Conservation (phyloP, 208 protist species). For the Acanthamoeba culbertsoni region DNA sequence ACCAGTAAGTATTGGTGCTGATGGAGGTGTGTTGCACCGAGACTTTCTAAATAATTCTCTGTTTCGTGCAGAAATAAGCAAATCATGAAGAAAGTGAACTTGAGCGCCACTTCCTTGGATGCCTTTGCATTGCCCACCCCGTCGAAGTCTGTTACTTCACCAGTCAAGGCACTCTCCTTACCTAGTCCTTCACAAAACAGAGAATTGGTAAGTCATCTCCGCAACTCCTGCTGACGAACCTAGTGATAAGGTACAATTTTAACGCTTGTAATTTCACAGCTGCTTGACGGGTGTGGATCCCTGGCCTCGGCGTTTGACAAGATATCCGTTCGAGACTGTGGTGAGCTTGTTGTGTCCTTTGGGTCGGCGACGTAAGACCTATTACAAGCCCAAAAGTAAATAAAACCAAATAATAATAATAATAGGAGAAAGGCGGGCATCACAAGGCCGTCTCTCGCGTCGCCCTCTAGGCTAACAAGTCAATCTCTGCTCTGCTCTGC, state of each 20-base stretch:
- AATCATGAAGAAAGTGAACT: not conserved
- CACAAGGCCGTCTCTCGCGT: no score
- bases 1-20: not conserved
- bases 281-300: not conserved
- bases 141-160: not conserved
- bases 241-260: not conserved
- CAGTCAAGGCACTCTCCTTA: not conserved
- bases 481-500: no score
- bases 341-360: not conserved
- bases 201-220: not conserved
- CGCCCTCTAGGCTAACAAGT: no score
- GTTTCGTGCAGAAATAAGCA: not conserved
- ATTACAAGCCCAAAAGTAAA: no score
- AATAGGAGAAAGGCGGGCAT: no score
- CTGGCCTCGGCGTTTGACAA: conserved; percentile 13
- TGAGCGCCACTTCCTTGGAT: not conserved
- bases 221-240: not conserved
- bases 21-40: not conserved
- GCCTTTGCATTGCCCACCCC: not conserved
- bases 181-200: not conserved
- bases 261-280: not conserved
- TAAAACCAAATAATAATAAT: no score
- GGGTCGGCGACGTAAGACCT: not conserved
- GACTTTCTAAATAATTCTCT: not conserved
- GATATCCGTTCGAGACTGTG: not conserved